These are phyloP conservation scores for Hirschfeldia incana DNA, from an alignment of 345 rosid genomes.

Conservation along the genomic window DNA sequence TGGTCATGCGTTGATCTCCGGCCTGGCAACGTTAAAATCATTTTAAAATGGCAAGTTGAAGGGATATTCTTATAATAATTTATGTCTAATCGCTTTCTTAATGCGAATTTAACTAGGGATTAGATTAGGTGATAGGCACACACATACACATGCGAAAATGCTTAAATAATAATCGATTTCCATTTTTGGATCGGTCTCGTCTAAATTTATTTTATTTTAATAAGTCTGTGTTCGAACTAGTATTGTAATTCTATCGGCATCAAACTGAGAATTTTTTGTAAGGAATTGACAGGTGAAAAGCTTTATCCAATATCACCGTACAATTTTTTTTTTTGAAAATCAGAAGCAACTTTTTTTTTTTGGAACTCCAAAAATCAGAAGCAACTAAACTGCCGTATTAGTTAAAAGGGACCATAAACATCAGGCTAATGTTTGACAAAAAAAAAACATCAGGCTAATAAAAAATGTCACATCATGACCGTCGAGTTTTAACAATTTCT, in stretches of 20 bases:
- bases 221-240: background rate
- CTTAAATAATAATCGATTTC: slow-evolving; percentile 10
- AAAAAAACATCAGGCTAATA: background rate
- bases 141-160: background rate
- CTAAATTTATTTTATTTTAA: background rate
- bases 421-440: too few relatives aligned
- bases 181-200: slow-evolving; percentile 10
- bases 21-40: background rate
- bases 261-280: too few relatives aligned
- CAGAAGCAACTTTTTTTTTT: too few relatives aligned
- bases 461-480: slow-evolving; percentile 6
- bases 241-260: background rate
- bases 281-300: background rate
- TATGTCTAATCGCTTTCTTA: background rate
- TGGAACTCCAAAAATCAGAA: too few relatives aligned
- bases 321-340: too few relatives aligned
- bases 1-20: background rate
- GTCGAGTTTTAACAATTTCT: background rate
- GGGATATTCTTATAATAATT: slow-evolving; percentile 13
- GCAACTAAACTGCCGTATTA: background rate
- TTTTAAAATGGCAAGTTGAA: slow-evolving; percentile 15
- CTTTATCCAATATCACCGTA: too few relatives aligned
- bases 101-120: background rate
- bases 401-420: background rate
- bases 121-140: slow-evolving; percentile 21